Base-by-base conservation (phyloP, 106 monocot species). In the Dioscorea alata region DNA sequence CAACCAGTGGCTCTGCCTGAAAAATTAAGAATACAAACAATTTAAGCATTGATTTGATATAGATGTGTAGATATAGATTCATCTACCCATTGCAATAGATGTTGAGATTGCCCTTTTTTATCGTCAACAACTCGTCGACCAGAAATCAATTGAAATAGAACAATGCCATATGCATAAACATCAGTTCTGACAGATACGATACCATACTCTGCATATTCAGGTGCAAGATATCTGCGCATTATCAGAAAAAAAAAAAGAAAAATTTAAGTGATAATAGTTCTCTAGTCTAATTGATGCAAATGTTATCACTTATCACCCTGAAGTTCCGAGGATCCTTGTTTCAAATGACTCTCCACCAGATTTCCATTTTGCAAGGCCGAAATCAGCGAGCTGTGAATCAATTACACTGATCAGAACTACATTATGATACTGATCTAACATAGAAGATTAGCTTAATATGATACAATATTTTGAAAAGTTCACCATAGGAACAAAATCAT, bases 401-500 rank as follows among this genome's bases (percentile, higher is more conserved):
- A 42, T 42, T 6, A 42, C 4, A 10, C 42, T 42, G 10, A 42
- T 28, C 28, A 28, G 28, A 28, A 28, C 3, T 28, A 28, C 3
- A 28, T 28, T 1, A 28, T 1, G 28, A 3, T 28, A 28, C 28
- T 28, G 28, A 28, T 28, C 28, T 28, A 28, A 28, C 28, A 28
- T 28, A 28, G 28, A 28, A 28, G 28, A 28, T 28, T 28, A 28
- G 28, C 28, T 28, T 28, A 1, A 28, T 28, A 28, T 28, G 28
- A 28, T 28, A 28, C 28, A 28, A 42, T 6, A 42, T 42, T 42
- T 42, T 42, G 42, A 42, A 42, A 14, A 66, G 66, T 65, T 60
- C 61, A 82, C 82, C 82, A 82, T 77, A 20, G 82, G 82, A 25
- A 78, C 73, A 70, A 78, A 82, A 48, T 82, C 82, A 74, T 78